These are phyloP conservation scores for Hypomontagnella submonticulosa DNA, from an alignment of 495 filamentous ascomycete species.

Conservation along the genomic window DNA sequence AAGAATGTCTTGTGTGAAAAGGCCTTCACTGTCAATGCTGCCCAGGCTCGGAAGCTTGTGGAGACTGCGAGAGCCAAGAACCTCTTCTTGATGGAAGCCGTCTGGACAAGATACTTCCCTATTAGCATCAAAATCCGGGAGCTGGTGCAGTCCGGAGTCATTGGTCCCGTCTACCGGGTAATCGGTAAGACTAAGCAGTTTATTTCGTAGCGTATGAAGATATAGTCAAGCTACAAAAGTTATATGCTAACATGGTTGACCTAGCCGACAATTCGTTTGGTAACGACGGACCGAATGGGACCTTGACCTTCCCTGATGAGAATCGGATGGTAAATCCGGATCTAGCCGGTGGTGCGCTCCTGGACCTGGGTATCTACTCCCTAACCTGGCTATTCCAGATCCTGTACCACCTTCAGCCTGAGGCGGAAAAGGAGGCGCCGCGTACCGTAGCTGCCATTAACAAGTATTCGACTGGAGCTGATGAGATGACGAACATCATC, in stretches of 20 bases:
- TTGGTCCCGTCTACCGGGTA: constrained; percentile 82
- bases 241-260: constrained; percentile 15
- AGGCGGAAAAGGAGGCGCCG: constrained; percentile 61
- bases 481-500: constrained; percentile 84
- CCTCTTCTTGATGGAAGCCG: constrained; percentile 96
- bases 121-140: constrained; percentile 79
- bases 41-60: constrained; percentile 78
- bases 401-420: constrained; percentile 81
- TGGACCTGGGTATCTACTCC: constrained; percentile 90
- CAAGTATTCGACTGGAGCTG: constrained; percentile 84
- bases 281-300: constrained; percentile 52
- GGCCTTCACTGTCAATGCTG: constrained; percentile 88
- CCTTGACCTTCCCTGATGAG: constrained; percentile 59
- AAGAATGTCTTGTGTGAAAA: constrained; percentile 96
- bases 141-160: constrained; percentile 71
- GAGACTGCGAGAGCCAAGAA: constrained; percentile 80
- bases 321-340: constrained; percentile 89
- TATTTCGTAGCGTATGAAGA: not conserved
- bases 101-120: constrained; percentile 95
- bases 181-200: constrained; percentile 56
- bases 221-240: not conserved
- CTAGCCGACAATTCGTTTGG: constrained; percentile 69
- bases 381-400: constrained; percentile 95
- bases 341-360: constrained; percentile 83
- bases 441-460: constrained; percentile 69